phyloP scores from a whole-genome alignment of 306 rosid genomes.

The Gastrolobium bilobum region DNA sequence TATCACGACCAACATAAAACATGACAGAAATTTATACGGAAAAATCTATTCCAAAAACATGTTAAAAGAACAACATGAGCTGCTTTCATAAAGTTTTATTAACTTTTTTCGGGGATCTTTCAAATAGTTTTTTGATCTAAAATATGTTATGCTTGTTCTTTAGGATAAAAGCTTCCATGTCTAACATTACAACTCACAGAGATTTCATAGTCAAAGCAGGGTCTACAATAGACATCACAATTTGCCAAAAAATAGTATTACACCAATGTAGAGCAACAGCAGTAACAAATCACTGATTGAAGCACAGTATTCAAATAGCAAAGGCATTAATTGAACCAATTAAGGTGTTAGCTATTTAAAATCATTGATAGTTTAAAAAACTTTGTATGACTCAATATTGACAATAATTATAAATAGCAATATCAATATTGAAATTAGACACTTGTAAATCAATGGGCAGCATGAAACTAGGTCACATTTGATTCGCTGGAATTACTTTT shows the following conservation, averaged over 20 bases:
- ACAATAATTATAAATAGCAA: neutral
- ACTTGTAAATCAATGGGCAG: conserved; percentile 9
- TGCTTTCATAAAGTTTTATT: conserved; percentile 7
- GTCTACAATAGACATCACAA: neutral
- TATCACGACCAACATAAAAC: conserved; percentile 17
- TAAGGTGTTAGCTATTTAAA: neutral
- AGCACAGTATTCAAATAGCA: neutral
- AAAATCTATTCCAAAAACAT: neutral
- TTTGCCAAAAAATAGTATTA: neutral
- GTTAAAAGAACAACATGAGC: neutral
- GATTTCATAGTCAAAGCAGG: conserved; percentile 26
- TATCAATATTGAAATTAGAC: neutral
- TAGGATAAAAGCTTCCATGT: neutral
- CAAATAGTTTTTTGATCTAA: neutral
- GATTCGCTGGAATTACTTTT: neutral
- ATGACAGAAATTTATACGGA: conserved; percentile 3
- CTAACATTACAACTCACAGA: neutral
- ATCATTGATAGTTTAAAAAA: neutral
- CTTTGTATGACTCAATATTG: neutral
- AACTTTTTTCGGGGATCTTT: neutral
- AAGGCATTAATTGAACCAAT: conserved; percentile 7
- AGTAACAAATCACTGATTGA: neutral
- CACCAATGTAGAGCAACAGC: neutral
- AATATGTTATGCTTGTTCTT: neutral
- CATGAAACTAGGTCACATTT: conserved; percentile 9